phyloP scores from a whole-genome alignment of 805 yeast genomes.

The Saturnispora halmiae region DNA sequence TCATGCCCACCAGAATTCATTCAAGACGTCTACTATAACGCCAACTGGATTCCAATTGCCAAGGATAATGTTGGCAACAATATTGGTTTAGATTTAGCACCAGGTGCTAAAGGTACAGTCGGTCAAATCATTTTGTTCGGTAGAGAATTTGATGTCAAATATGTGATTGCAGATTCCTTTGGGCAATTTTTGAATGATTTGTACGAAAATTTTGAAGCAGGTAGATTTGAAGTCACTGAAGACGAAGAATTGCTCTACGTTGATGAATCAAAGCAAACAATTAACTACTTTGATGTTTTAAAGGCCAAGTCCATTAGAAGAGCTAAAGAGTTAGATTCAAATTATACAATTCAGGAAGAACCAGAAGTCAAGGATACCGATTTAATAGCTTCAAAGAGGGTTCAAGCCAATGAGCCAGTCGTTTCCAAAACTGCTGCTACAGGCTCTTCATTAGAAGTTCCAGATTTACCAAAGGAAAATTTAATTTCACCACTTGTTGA shows the following conservation, averaged over 20 bases:
- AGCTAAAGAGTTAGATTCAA: constrained; percentile 11
- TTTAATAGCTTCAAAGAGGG: constrained; percentile 11
- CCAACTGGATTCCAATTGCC: constrained; percentile 84
- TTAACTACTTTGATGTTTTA: constrained; percentile 62
- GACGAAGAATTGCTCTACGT: constrained; percentile 44
- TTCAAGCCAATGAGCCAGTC: not conserved
- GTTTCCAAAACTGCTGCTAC: not conserved
- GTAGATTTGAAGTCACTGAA: constrained; percentile 65
- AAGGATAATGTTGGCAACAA: constrained; percentile 89
- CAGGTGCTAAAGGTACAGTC: constrained; percentile 67
- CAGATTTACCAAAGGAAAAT: constrained; percentile 26
- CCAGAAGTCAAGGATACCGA: constrained; percentile 12
- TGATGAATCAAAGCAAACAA: constrained; percentile 30
- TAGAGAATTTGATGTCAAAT: constrained; percentile 86
- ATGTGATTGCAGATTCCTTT: constrained; percentile 78
- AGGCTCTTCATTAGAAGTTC: not conserved
- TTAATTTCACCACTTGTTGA: constrained; percentile 24
- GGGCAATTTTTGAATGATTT: constrained; percentile 77
- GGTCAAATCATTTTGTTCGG: constrained; percentile 94
- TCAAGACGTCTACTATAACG: constrained; percentile 75
- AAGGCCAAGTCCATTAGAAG: constrained; percentile 48
- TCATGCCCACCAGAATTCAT: constrained; percentile 72
- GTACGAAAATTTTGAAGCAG: constrained; percentile 81
- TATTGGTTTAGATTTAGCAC: constrained; percentile 81
- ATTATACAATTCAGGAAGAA: constrained; percentile 9